These are phyloP conservation scores for Diplotaxis tenuifolia DNA, from an alignment of 345 rosid species.

Conservation along the genomic window DNA sequence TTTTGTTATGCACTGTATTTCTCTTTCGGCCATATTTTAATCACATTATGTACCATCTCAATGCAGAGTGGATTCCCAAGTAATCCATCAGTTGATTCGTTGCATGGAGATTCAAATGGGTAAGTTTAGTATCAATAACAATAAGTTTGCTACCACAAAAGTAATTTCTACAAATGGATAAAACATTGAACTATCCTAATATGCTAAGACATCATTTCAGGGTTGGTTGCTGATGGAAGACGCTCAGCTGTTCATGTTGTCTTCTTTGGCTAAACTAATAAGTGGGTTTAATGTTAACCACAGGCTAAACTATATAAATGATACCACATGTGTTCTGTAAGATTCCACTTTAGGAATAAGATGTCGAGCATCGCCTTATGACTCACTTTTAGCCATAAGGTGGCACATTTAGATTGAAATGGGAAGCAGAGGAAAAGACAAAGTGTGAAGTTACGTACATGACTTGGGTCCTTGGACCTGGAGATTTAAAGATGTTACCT, in stretches of 20 bases:
- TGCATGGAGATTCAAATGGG: slow-evolving; percentile 53
- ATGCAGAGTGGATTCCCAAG: slow-evolving; percentile 60
- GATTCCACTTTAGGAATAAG: too few species aligned
- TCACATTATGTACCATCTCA: slow-evolving; percentile 16
- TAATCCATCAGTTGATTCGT: slow-evolving; percentile 58
- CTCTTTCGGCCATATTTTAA: background rate
- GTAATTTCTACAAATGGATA: background rate
- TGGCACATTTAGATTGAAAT: too few species aligned
- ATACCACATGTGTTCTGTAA: too few species aligned
- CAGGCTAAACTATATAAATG: too few species aligned
- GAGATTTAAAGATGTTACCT: too few species aligned
- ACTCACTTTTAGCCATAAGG: too few species aligned
- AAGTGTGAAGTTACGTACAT: too few species aligned
- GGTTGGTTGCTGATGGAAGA: slow-evolving; percentile 77
- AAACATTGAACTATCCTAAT: background rate
- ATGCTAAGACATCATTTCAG: slow-evolving; percentile 43
- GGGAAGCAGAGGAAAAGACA: too few species aligned
- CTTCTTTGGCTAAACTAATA: too few species aligned
- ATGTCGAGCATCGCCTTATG: too few species aligned
- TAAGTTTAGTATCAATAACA: slow-evolving; percentile 11
- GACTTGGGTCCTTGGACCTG: too few species aligned
- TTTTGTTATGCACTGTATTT: background rate
- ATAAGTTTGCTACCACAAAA: slow-evolving; percentile 7
- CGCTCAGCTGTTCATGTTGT: slow-evolving; percentile 87
- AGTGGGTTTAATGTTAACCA: too few species aligned